Percentiles rank a stretch among this genome's conserved stretches.
Conservation (phyloP, 768 basidiomycete species). For the Sporobolomyces pararoseus region DNA sequence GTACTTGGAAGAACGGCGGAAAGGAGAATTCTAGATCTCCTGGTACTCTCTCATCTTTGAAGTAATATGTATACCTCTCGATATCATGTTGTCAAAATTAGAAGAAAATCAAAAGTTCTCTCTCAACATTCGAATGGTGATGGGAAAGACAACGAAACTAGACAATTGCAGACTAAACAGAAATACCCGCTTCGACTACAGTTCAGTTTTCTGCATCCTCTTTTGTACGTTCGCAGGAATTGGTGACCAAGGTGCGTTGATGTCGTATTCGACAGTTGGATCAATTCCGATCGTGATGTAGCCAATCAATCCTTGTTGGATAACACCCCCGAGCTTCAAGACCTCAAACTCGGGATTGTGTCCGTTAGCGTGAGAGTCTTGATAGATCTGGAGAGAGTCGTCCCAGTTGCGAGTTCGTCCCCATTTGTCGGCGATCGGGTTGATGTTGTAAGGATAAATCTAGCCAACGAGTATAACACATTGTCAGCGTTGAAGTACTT, state of each 20-base stretch:
- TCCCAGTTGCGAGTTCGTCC: slow-evolving; percentile 50
- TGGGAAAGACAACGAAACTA: too few relatives aligned
- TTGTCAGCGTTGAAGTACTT: too few relatives aligned
- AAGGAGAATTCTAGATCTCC: not conserved
- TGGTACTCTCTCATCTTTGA: too few relatives aligned
- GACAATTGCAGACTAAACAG: too few relatives aligned
- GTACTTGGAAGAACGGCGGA: not conserved
- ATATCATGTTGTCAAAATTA: not conserved
- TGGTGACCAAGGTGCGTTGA: slow-evolving; percentile 20
- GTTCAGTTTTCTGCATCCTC: slow-evolving; percentile 13
- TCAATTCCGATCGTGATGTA: slow-evolving; percentile 48
- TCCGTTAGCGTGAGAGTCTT: slow-evolving; percentile 47
- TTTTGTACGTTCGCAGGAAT: not conserved
- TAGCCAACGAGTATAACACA: not conserved
- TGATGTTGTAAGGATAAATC: slow-evolving; percentile 45
- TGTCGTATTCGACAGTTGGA: slow-evolving; percentile 17
- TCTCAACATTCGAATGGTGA: too few relatives aligned
- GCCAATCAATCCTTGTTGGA: slow-evolving; percentile 48
- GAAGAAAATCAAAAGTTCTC: too few relatives aligned
- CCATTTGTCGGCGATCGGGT: slow-evolving; percentile 47
- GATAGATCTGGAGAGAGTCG: slow-evolving; percentile 48
- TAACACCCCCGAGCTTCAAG: slow-evolving; percentile 46
- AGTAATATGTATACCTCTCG: not conserved
- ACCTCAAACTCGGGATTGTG: slow-evolving; percentile 48
- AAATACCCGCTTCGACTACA: too few relatives aligned